Percentiles rank a stretch among this genome's conserved stretches.
Evolutionary conservation across 2,329 filamentous ascomycete species (phyloP).

Genomic region (Waltergamsia citrina): DNA sequence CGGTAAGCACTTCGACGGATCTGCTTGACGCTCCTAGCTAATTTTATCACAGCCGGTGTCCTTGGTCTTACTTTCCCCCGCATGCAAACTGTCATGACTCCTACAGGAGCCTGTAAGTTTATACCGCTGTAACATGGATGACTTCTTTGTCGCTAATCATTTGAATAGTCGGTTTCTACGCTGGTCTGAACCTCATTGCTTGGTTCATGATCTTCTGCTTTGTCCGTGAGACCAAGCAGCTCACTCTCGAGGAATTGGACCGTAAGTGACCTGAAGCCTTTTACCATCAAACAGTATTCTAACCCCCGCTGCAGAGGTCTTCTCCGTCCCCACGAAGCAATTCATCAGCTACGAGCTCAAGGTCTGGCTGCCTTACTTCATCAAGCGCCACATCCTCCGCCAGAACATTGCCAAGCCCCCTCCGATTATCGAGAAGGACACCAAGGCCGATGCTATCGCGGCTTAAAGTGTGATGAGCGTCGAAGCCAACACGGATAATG

Average conservation of each 20-base stretch:
- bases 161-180: conserved; percentile 27
- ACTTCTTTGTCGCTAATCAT: background rate
- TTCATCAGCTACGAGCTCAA: conserved; percentile 20
- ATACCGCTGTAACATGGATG: background rate
- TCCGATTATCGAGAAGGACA: conserved; percentile 12
- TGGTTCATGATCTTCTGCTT: conserved; percentile 37
- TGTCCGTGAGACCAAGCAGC: conserved; percentile 37
- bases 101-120: conserved; percentile 17
- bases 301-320: conserved; percentile 20
- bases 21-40: no score
- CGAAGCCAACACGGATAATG: no score
- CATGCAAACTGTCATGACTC: conserved; percentile 20
- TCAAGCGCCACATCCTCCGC: conserved; percentile 23
- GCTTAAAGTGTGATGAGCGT: no score
- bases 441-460: background rate
- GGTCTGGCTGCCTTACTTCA: conserved; percentile 23
- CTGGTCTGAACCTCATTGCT: conserved; percentile 32
- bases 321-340: conserved; percentile 17
- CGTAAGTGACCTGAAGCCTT: conserved; percentile 10
- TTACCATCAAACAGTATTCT: background rate
- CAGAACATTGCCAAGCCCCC: conserved; percentile 19
- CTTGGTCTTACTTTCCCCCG: conserved; percentile 46
- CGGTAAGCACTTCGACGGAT: conserved; percentile 8
- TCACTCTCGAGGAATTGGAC: conserved; percentile 31
- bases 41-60: conserved; percentile 27